These are phyloP conservation scores for Alternaria gaisen DNA, from an alignment of 2,329 filamentous ascomycete genomes.

Conservation along the genomic window DNA sequence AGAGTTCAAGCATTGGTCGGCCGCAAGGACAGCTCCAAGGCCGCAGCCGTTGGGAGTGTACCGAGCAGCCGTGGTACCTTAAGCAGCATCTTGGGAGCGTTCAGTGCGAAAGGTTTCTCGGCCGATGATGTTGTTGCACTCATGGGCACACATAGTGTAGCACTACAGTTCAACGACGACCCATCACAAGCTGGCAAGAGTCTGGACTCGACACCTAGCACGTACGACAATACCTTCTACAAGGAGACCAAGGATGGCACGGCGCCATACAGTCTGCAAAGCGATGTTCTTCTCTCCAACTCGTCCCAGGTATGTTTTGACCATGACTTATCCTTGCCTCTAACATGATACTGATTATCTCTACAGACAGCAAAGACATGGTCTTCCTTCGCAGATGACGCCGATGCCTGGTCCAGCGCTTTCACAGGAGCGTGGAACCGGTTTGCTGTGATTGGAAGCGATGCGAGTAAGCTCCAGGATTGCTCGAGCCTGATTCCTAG, in stretches of 20 bases:
- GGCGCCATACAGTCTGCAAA: constrained; percentile 37
- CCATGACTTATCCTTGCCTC: background rate
- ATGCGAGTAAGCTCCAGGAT: constrained; percentile 29
- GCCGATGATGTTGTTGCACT: constrained; percentile 45
- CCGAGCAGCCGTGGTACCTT: constrained; percentile 26
- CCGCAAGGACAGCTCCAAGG: constrained; percentile 26
- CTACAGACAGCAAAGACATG: constrained; percentile 27
- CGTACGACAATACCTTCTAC: constrained; percentile 44
- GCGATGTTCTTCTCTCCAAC: constrained; percentile 33
- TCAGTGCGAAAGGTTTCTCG: constrained; percentile 40
- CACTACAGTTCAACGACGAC: constrained; percentile 38
- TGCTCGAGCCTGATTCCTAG: constrained; percentile 31
- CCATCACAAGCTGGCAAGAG: constrained; percentile 31
- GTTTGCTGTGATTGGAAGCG: constrained; percentile 34
- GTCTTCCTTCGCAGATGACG: constrained; percentile 27
- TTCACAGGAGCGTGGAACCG: constrained; percentile 35
- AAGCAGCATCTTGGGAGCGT: constrained; percentile 30
- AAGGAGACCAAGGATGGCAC: constrained; percentile 36
- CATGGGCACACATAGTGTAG: constrained; percentile 43
- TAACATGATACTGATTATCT: background rate
- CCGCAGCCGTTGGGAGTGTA: constrained; percentile 25
- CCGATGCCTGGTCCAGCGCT: constrained; percentile 26
- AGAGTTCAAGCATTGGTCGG: constrained; percentile 32
- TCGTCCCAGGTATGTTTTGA: constrained; percentile 22
- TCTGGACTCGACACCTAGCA: constrained; percentile 40